phyloP scores from a whole-genome alignment of 805 yeast species.

The Komagataella pastoris region DNA sequence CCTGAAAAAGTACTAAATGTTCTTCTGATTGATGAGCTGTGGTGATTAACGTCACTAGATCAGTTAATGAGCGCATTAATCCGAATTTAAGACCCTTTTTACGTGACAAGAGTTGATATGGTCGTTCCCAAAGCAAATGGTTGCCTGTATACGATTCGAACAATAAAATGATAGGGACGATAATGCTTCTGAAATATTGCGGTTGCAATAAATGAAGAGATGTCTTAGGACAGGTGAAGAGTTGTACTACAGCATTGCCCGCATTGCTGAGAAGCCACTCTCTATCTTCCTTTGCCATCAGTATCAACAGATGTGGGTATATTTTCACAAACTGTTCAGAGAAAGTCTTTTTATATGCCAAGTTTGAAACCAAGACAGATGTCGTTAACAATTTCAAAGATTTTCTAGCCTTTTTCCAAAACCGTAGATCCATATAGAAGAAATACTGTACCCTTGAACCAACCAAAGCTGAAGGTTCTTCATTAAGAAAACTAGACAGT shows the following conservation, averaged over 20 bases:
- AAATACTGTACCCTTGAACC: slow-evolving; percentile 43
- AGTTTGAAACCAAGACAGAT: slow-evolving; percentile 41
- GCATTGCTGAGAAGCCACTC: slow-evolving; percentile 29
- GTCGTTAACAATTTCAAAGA: slow-evolving; percentile 33
- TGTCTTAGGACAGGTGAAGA: slow-evolving; percentile 29
- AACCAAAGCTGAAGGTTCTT: background rate
- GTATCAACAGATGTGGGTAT: slow-evolving; percentile 34
- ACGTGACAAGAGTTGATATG: background rate
- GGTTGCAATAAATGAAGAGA: slow-evolving; percentile 25
- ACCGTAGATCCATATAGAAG: slow-evolving; percentile 45
- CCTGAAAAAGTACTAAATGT: slow-evolving; percentile 14
- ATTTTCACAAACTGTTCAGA: slow-evolving; percentile 40
- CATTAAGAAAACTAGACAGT: slow-evolving; percentile 3
- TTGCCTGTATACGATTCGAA: slow-evolving; percentile 22
- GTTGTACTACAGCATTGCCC: slow-evolving; percentile 21
- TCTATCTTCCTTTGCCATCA: slow-evolving; percentile 34
- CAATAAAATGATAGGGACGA: slow-evolving; percentile 31
- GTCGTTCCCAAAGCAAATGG: slow-evolving; percentile 3
- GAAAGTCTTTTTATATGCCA: slow-evolving; percentile 30
- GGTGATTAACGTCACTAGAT: background rate
- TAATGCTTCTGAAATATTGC: slow-evolving; percentile 25
- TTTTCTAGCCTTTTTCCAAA: slow-evolving; percentile 37
- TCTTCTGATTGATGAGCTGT: slow-evolving; percentile 1
- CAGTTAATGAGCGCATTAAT: background rate
- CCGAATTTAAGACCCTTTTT: background rate